Percentiles rank a stretch among this genome's conserved stretches.
Evolutionary conservation across 2,329 filamentous ascomycete genomes (phyloP).

Genomic region (Huntiella bhutanensis): DNA sequence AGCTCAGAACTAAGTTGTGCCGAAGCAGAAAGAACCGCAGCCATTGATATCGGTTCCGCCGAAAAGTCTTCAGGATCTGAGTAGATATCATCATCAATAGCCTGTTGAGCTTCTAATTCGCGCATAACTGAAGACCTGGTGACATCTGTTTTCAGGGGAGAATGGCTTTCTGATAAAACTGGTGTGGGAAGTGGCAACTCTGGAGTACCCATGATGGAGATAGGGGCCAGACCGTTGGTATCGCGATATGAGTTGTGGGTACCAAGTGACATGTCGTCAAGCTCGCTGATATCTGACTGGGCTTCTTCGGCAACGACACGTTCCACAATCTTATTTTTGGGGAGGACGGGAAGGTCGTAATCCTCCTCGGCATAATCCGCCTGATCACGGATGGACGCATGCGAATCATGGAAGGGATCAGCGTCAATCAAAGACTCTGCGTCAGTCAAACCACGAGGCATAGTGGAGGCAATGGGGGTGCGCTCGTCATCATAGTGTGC

Average conservation of each 20-base stretch:
- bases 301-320: background rate
- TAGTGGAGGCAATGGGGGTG: no score
- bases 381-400: background rate
- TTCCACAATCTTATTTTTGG: background rate
- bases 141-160: background rate
- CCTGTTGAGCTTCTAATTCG: background rate
- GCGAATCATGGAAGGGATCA: background rate
- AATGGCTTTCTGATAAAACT: background rate
- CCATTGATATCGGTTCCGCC: background rate
- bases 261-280: slow-evolving; percentile 1
- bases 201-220: background rate
- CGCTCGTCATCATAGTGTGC: no score
- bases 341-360: background rate
- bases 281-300: slow-evolving; percentile 1
- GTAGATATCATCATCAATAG: background rate
- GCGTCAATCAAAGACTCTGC: background rate
- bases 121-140: background rate
- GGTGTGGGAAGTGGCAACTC: slow-evolving; percentile 1
- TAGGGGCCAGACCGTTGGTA: background rate
- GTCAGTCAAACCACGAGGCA: no score
- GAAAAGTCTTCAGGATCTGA: slow-evolving; percentile 3
- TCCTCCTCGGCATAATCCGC: no score
- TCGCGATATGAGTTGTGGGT: background rate
- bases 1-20: background rate
- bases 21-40: background rate